These are phyloP conservation scores for Nicotiana benthamiana DNA, from an alignment of 257 asterid genomes.

Conservation along the genomic window DNA sequence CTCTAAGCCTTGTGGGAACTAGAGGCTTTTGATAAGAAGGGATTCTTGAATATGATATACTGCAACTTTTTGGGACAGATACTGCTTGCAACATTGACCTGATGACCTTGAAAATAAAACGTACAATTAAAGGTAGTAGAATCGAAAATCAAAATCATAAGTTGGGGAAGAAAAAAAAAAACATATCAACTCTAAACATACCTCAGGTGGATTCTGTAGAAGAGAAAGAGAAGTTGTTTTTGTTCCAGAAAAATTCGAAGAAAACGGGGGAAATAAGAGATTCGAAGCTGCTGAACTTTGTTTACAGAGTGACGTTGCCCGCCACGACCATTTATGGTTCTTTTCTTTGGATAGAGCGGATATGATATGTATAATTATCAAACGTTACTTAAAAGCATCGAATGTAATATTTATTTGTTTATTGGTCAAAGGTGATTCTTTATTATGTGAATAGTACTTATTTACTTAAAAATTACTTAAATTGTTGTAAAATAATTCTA, in stretches of 20 bases:
- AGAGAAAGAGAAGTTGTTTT: not conserved
- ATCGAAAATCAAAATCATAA: not conserved
- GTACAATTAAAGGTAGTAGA: not conserved
- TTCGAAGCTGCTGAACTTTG: not conserved
- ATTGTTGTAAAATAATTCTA: no score
- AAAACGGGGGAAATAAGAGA: not conserved
- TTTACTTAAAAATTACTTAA: no score
- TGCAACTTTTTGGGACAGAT: constrained; percentile 33
- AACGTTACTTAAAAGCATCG: no score
- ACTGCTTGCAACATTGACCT: constrained; percentile 57
- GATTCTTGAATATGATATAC: constrained; percentile 33
- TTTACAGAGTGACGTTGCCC: not conserved
- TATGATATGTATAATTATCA: not conserved
- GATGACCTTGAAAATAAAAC: not conserved
- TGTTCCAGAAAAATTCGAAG: not conserved
- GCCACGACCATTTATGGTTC: constrained; percentile 1
- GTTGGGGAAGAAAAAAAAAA: not conserved
- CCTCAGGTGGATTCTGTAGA: not conserved
- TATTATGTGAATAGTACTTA: no score
- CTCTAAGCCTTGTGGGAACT: constrained; percentile 36
- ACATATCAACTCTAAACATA: not conserved
- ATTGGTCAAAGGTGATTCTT: no score
- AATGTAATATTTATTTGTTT: no score
- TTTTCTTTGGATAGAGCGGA: not conserved
- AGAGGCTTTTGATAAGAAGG: constrained; percentile 31